Base-by-base conservation (phyloP, 306 rosid genomes). In the Heteromeles arbutifolia region DNA sequence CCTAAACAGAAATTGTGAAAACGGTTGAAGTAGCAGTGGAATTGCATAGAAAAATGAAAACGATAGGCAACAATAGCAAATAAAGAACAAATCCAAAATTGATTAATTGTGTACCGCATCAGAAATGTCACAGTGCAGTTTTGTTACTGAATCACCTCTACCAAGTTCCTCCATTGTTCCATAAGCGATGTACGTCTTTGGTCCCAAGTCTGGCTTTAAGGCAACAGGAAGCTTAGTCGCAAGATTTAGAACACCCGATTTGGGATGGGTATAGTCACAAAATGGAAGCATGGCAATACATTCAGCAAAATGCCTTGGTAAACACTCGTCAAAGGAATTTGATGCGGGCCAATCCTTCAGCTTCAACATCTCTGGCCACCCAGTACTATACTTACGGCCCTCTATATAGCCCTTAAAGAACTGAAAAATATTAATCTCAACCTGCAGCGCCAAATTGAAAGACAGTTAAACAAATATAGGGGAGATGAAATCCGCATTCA, bases 261-360 rank as follows among this genome's bases (percentile, higher is more conserved):
- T 82, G 68, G 92, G 90, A 88, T 88, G 84, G 34, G 90, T 84
- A 72, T 88, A 86, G 72, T 88, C 92, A 74, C 82, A 63, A 52
- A 82, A 88, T 53, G 92, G 92, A 79, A 88, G 88, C 92, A 88
- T 86, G 13, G 88, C 78, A 62, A 79, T 50, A 74, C 81, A 88
- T 83, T 88, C 92, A 26, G 87, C 86, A 54, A 87, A 83, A 63
- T 88, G 92, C 81, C 92, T 82, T 12, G 90, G 92, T 66, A 88
- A 81, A 79, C 92, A 88, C 77, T 88, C 87, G 75, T 88, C 92
- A 61, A 88, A 88, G 64, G 75, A 80, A 80, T 82, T 88, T 81
- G 92, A 81, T 45, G 92, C 80, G 77, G 92, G 92, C 90, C 92
- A 88, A 77, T 88, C 92, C 82, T 88, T 88, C 54, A 88, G 86